Evolutionary conservation across 371 early-diverging fungal species (phyloP), one percentile per base, ranked within the genome.

Genomic region (Conidiobolus incongruus): DNA sequence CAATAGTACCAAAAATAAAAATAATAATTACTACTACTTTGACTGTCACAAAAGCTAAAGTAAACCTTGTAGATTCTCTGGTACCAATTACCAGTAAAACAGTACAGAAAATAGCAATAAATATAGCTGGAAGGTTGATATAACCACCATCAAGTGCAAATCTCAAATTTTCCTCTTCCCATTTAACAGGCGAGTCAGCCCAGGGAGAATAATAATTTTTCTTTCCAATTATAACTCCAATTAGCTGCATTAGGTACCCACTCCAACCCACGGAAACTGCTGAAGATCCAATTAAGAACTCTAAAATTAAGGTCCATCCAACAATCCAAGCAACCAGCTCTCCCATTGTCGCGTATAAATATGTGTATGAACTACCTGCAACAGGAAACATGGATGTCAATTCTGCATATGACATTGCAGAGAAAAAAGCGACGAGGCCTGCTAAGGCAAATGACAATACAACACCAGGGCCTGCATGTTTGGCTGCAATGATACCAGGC

Each of bases 291-390:
- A 79, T 70, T 60, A 75, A 59, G 52, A 81, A 83, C 58, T 85
- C 85, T 20, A 85, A 60, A 19, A 77, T 72, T 28, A 83, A 55
- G 54, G 80, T 71, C 85, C 85, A 85, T 16, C 84, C 84, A 47
- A 85, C 70, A 22, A 71, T 69, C 81, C 81, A 85, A 2, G 70
- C 83, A n/a, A 80, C 53, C 35, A 81, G 59, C 61, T 85, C 84
- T 17, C 86, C 86, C 60, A 83, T 64, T 0, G 82, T 78, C 2
- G 82, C 77, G 44, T 82, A 83, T 7, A 78, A 67, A 46, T 77
- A 83, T 0, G 84, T 75, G 49, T 81, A 85, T 10, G 81, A 75
- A 0, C 81, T 81, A 15, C 85, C 85, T 16, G 83, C 64, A 8
- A 81, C 70, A 2, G 86, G 86, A 34, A 85, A 72, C 75, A 75